These are phyloP conservation scores for Solanum chilense DNA, from an alignment of 257 asterid genomes.

Conservation along the genomic window DNA sequence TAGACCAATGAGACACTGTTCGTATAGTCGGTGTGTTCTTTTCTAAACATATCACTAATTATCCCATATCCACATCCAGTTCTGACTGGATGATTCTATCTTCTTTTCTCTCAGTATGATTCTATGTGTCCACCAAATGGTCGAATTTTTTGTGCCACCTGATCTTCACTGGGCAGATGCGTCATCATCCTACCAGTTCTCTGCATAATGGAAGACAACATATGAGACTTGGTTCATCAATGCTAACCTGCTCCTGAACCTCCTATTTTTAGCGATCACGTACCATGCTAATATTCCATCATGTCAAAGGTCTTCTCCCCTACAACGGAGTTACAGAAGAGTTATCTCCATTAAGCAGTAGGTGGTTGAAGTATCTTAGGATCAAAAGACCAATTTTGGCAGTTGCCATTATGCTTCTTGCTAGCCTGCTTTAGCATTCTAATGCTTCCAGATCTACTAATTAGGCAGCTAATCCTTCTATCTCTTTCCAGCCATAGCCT, in stretches of 20 bases:
- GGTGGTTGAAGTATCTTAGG: not conserved
- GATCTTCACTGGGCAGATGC: not conserved
- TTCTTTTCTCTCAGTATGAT: not conserved
- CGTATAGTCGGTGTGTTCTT: not conserved
- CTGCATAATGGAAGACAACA: not conserved
- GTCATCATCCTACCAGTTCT: not conserved
- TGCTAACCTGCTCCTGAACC: not conserved
- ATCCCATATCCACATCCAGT: not conserved
- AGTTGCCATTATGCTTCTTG: not conserved
- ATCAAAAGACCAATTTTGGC: not conserved
- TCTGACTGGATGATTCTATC: not conserved
- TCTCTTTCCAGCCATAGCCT: not conserved
- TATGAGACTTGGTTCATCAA: not conserved
- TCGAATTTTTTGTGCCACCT: not conserved
- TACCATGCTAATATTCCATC: not conserved
- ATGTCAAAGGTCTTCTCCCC: not conserved
- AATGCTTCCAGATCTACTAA: not conserved
- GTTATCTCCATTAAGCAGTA: not conserved
- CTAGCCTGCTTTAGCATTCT: not conserved
- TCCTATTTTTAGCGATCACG: not conserved
- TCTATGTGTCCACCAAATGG: not conserved
- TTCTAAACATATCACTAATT: not conserved
- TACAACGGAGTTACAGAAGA: not conserved
- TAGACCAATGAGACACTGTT: not conserved
- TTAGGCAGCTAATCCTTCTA: not conserved